These are phyloP conservation scores for Quercus rubra DNA, from an alignment of 306 rosid species.

Conservation along the genomic window DNA sequence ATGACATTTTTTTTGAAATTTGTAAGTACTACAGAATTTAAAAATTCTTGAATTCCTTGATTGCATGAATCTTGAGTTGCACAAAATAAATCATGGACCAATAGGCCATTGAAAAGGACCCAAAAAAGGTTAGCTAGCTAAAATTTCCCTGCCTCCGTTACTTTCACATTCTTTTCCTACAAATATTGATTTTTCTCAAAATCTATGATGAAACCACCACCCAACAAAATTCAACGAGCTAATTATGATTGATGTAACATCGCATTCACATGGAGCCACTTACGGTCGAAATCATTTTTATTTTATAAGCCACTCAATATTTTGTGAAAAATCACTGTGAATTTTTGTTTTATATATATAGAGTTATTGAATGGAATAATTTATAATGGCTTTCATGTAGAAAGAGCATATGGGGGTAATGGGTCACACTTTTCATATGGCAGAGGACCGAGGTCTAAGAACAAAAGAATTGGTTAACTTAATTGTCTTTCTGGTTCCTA, in stretches of 20 bases:
- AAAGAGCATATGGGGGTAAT: not conserved
- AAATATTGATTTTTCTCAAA: not conserved
- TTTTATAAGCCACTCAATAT: too few species aligned
- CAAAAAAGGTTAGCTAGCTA: not conserved
- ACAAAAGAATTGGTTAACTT: not conserved
- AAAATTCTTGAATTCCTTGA: not conserved
- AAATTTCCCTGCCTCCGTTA: not conserved
- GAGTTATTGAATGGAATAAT: too few species aligned
- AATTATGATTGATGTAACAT: too few species aligned
- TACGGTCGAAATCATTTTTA: too few species aligned
- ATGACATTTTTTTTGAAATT: not conserved
- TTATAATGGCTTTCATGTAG: not conserved
- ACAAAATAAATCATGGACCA: not conserved
- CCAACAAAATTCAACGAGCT: not conserved
- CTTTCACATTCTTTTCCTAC: not conserved
- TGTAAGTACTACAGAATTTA: not conserved
- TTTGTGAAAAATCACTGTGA: too few species aligned
- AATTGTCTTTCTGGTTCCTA: not conserved
- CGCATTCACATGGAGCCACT: too few species aligned
- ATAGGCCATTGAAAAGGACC: not conserved
- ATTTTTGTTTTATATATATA: too few species aligned
- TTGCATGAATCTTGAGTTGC: not conserved
- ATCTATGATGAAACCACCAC: not conserved
- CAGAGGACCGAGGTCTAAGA: not conserved
- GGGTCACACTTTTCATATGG: not conserved